These are phyloP conservation scores for Cutaneotrichosporon spelunceum DNA, from an alignment of 1,284 basidiomycete genomes.

Conservation along the genomic window DNA sequence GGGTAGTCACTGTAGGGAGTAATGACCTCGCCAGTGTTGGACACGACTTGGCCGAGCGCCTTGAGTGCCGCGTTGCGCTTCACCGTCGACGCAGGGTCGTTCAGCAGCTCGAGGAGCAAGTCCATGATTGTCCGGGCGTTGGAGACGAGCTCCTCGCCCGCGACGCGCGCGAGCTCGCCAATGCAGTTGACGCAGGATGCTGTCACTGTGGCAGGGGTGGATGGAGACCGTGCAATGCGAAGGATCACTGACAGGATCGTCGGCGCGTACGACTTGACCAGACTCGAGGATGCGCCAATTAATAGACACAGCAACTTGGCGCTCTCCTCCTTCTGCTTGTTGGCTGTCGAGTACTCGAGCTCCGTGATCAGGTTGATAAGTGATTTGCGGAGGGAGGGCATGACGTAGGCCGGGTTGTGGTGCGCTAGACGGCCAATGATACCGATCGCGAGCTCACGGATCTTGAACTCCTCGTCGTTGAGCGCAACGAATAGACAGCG, in stretches of 20 bases:
- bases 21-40: slow-evolving; percentile 93
- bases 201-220: slow-evolving; percentile 80
- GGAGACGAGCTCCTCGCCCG: slow-evolving; percentile 83
- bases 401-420: slow-evolving; percentile 98
- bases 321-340: slow-evolving; percentile 80
- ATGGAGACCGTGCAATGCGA: slow-evolving; percentile 70
- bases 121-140: slow-evolving; percentile 84
- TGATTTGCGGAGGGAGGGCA: slow-evolving; percentile 94
- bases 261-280: slow-evolving; percentile 96
- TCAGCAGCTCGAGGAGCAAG: slow-evolving; percentile 81
- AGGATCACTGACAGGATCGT: slow-evolving; percentile 91
- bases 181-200: slow-evolving; percentile 91
- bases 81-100: slow-evolving; percentile 68
- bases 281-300: slow-evolving; percentile 82
- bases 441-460: slow-evolving; percentile 82
- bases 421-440: slow-evolving; percentile 91
- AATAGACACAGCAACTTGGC: slow-evolving; percentile 81
- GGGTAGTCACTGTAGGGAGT: slow-evolving; percentile 87
- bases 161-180: slow-evolving; percentile 89
- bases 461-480: slow-evolving; percentile 95
- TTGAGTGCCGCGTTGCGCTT: slow-evolving; percentile 93
- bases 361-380: slow-evolving; percentile 96
- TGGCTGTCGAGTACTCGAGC: slow-evolving; percentile 91
- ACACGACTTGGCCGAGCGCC: slow-evolving; percentile 91
- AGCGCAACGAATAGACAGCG: slow-evolving; percentile 94